Conservation (phyloP, 2,329 filamentous ascomycete species). For the Onygenales sp. region DNA sequence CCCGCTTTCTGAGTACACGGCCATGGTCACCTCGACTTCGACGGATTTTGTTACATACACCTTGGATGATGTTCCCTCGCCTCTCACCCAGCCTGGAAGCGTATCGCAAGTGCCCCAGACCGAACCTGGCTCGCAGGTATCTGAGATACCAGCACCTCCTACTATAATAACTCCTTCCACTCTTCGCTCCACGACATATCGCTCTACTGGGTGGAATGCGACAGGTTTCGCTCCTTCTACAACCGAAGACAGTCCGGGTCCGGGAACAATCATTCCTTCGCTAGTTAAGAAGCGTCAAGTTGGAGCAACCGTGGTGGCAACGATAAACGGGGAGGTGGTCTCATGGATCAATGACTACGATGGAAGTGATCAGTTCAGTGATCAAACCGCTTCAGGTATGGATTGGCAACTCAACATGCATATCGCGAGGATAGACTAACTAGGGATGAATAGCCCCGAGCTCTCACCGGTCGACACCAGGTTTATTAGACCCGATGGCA, state of each 20-base stretch:
- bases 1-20: background rate
- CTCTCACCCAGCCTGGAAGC: background rate
- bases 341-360: conserved; percentile 5
- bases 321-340: conserved; percentile 4
- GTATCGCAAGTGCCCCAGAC: background rate
- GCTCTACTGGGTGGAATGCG: conserved; percentile 1
- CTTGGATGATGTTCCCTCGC: background rate
- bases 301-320: conserved; percentile 4
- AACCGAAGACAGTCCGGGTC: background rate
- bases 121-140: background rate
- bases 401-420: too few relatives aligned
- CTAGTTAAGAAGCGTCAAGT: conserved; percentile 1
- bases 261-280: background rate
- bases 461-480: too few relatives aligned
- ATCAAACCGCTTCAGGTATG: too few relatives aligned
- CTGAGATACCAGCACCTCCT: background rate
- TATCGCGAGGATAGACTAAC: too few relatives aligned
- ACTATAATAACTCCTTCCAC: background rate
- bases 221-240: background rate
- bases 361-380: background rate
- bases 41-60: background rate
- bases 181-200: background rate
- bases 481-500: too few relatives aligned
- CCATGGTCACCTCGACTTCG: background rate
- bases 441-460: too few relatives aligned